Conservation (phyloP, 805 yeast genomes). For the Kuraishia ogatae region DNA sequence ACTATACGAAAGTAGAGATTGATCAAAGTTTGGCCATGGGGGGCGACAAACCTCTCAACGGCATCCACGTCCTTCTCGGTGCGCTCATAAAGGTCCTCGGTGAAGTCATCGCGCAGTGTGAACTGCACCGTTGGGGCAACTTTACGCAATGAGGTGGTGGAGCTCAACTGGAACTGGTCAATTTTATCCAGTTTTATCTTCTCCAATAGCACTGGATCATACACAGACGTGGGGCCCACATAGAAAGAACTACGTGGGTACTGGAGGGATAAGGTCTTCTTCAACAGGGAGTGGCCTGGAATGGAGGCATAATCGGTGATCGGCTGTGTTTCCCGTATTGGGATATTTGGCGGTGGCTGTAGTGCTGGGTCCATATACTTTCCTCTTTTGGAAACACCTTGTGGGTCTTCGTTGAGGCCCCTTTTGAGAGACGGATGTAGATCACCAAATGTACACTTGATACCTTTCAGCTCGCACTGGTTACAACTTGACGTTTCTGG, state of each 20-base stretch:
- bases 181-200: constrained; percentile 56
- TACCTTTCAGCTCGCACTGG: constrained; percentile 66
- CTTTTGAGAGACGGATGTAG: constrained; percentile 33
- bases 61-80: constrained; percentile 76
- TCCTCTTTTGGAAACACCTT: constrained; percentile 9
- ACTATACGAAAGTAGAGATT: constrained; percentile 77
- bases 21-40: constrained; percentile 77
- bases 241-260: constrained; percentile 85
- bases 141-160: constrained; percentile 60
- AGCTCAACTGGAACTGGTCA: constrained; percentile 72
- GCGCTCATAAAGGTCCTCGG: constrained; percentile 55
- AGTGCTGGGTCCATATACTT: constrained; percentile 23
- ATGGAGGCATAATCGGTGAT: constrained; percentile 59
- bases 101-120: constrained; percentile 70
- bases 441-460: constrained; percentile 69
- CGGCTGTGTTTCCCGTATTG: constrained; percentile 46
- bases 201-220: constrained; percentile 64
- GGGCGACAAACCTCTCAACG: constrained; percentile 81
- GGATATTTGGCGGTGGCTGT: constrained; percentile 28
- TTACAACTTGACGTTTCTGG: constrained; percentile 60
- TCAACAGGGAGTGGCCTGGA: constrained; percentile 55
- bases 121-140: constrained; percentile 75
- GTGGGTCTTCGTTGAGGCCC: constrained; percentile 21
- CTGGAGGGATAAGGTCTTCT: constrained; percentile 66
- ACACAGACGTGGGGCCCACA: constrained; percentile 82